Evolutionary conservation across 805 yeast genomes (phyloP), one percentile per base, ranked within the genome.

Genomic region (Cyberlindnera bimundalis): DNA sequence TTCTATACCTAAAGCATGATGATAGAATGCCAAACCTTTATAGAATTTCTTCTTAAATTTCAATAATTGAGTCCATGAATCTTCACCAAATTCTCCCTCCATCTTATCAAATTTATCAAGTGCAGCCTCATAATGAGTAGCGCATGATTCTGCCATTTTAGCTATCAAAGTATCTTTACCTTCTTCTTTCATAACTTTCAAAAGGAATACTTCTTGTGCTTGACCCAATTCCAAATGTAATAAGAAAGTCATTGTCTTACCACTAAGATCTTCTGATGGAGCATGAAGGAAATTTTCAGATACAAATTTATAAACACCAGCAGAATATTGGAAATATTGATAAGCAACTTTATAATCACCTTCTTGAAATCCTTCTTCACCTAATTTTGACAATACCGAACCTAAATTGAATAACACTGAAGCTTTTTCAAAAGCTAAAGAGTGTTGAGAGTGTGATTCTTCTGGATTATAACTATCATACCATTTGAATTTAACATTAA

Each of bases 391-490:
- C 43, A 81, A 63, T 2, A 80, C 53, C 0, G 86, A 72, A 1
- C 80, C 96, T 38, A 90, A 63, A 55, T 90, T 90, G 70, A 81
- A 91, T 39, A 93, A 68, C 2, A 83, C 66, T 19, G 84, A 76
- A 0, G 96, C 96, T 64, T 91, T 91, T 56, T 91, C 99, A 57
- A 86, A 89, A 0, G 96, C 88, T 32, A 86, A 55, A 0, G 96
- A 82, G 53, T 75, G 76, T 58, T 90, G 96, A n/a, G 83, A 68
- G 45, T 73, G 73, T 12, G 70, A 63, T 1, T 68, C 62, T 1
- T 66, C 50, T 7, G 66, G 65, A 37, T 69, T 65, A 55, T 80
- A 85, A 5, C 93, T 82, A 57, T 90, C 96, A 49, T 65, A 64
- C 98, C 98, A 91, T 0, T 78, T 71, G 59, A 90, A 91, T 40